Evolutionary conservation across 2,329 filamentous ascomycete genomes (phyloP).

Genomic region (Fusarium albidum): DNA sequence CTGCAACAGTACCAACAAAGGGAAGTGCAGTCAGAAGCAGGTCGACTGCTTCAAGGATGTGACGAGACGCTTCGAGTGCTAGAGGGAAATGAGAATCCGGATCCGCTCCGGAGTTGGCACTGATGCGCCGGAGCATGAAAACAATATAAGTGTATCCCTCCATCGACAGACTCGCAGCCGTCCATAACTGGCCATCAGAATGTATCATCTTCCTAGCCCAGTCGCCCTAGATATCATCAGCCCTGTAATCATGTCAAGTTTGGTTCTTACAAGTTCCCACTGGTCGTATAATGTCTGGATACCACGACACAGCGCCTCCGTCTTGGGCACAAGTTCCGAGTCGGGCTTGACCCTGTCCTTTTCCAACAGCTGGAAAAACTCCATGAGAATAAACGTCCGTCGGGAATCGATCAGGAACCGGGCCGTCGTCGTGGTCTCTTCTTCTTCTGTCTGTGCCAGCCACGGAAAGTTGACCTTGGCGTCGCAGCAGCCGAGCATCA

Average conservation of each 20-base stretch:
- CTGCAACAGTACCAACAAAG: neutral
- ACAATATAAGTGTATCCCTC: neutral
- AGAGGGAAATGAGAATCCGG: neutral
- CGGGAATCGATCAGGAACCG: neutral
- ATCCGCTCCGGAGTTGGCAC: neutral
- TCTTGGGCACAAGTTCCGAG: neutral
- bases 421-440: neutral
- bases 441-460: neutral
- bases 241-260: neutral
- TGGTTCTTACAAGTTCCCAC: neutral
- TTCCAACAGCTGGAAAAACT: neutral
- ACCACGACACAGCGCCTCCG: neutral
- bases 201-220: neutral
- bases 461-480: neutral
- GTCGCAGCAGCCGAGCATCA: neutral
- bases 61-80: neutral
- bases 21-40: neutral
- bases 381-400: neutral
- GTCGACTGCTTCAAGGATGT: neutral
- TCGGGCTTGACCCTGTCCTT: neutral
- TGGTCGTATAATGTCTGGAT: neutral
- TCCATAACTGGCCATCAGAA: neutral
- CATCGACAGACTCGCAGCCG: neutral
- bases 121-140: neutral
- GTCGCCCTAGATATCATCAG: neutral